A percentile compares a stretch with the other conserved stretches of the same genome.
phyloP scores from a whole-genome alignment of 208 protist genomes.

The Acanthamoeba sp. region DNA sequence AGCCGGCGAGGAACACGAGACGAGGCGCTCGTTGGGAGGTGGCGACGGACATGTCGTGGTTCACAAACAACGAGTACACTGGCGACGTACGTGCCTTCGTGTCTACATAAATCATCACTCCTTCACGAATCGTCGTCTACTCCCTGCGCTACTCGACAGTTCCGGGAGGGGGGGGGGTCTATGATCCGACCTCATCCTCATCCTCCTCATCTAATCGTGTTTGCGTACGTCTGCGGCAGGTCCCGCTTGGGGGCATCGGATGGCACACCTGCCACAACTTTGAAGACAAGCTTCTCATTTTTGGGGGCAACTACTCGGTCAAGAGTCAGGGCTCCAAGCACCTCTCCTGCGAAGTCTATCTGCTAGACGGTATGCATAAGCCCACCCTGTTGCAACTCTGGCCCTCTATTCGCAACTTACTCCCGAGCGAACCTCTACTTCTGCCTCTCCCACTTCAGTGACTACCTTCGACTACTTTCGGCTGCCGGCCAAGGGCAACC shows the following conservation, averaged over 20 bases:
- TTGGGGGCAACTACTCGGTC: not conserved
- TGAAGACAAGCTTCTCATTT: not conserved
- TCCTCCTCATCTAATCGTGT: not conserved
- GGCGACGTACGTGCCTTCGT: not conserved
- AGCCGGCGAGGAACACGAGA: no score
- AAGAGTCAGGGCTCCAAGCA: not conserved
- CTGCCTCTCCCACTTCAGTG: not conserved
- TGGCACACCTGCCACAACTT: not conserved
- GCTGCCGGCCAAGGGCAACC: not conserved
- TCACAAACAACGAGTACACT: not conserved
- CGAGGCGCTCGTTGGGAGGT: no score
- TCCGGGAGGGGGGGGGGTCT: no score
- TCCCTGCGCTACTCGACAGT: no score
- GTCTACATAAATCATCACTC: no score
- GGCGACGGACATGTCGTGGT: constrained; percentile 31
- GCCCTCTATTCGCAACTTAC: no score
- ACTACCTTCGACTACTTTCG: not conserved
- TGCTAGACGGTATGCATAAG: not conserved
- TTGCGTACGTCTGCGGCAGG: no score
- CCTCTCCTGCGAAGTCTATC: not conserved
- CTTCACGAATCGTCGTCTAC: no score
- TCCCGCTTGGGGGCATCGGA: not conserved
- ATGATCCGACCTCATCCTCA: not conserved
- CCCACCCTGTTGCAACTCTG: not conserved
- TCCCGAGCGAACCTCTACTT: no score